Conservation (phyloP, 1,139 yeast genomes). For the Suzukiozyma palmioleophila region DNA sequence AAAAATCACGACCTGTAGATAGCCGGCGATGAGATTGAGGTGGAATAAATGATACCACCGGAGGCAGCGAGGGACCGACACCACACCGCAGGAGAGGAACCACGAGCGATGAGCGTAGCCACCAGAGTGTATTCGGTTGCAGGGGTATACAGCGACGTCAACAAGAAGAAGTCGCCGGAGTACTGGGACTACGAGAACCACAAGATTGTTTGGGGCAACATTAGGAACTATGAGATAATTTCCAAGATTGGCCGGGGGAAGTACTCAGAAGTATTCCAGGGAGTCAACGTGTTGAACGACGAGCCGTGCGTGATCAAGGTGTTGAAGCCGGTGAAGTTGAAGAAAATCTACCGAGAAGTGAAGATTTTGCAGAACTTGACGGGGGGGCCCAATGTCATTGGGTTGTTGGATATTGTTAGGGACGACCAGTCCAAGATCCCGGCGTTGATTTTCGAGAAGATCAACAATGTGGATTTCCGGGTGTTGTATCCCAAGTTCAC, state of each 20-base stretch:
- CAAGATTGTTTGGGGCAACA: slow-evolving; percentile 68
- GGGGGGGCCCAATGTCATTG: slow-evolving; percentile 72
- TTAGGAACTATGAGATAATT: slow-evolving; percentile 81
- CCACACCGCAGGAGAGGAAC: not conserved
- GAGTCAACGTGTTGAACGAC: slow-evolving; percentile 43
- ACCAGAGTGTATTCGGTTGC: slow-evolving; percentile 61
- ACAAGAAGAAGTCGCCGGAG: slow-evolving; percentile 69
- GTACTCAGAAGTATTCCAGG: slow-evolving; percentile 93
- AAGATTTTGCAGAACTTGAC: slow-evolving; percentile 70
- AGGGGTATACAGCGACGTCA: slow-evolving; percentile 86
- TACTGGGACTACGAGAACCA: slow-evolving; percentile 92
- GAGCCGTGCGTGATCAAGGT: slow-evolving; percentile 68
- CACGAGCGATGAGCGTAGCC: slow-evolving; percentile 21
- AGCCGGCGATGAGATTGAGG: not conserved
- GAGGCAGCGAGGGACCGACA: not conserved
- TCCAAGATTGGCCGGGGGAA: slow-evolving; percentile 95
- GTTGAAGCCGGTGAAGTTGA: slow-evolving; percentile 73
- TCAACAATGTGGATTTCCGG: slow-evolving; percentile 69
- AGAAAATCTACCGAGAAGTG: slow-evolving; percentile 74
- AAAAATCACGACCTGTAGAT: not conserved
- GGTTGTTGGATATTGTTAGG: slow-evolving; percentile 68
- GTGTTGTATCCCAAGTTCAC: slow-evolving; percentile 65
- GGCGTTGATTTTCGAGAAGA: slow-evolving; percentile 68
- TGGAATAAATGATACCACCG: not conserved
- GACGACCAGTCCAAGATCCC: slow-evolving; percentile 72